These are phyloP conservation scores for Zea luxurians DNA, from an alignment of 176 grass and related monocot genomes.

Conservation along the genomic window DNA sequence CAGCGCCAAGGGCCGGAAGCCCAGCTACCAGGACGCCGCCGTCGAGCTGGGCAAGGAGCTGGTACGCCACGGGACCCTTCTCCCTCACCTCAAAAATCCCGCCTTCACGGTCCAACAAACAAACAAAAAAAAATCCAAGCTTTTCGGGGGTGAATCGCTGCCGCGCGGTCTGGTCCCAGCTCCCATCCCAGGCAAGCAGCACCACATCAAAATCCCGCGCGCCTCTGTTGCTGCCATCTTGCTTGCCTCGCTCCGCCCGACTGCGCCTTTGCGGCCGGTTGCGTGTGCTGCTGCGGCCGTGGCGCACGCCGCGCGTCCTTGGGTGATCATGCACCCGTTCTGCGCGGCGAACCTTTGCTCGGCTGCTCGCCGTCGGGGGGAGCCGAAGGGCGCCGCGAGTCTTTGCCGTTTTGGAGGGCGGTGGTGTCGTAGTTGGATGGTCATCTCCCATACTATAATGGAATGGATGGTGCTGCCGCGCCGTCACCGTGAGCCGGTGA, in stretches of 20 bases:
- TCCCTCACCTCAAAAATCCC: no score
- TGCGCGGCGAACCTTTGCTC: not conserved
- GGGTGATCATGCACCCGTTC: no score
- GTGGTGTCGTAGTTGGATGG: not conserved
- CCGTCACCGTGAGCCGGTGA: no score
- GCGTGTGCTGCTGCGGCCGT: not conserved
- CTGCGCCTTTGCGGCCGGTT: no score
- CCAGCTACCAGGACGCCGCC: constrained; percentile 80
- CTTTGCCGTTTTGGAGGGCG: constrained; percentile 18
- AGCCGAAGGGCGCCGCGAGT: constrained; percentile 23
- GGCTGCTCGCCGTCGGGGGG: not conserved
- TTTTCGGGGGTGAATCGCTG: not conserved
- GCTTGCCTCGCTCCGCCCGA: no score
- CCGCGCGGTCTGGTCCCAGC: not conserved
- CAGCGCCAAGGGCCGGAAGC: constrained; percentile 69
- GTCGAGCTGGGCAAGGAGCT: constrained; percentile 81
- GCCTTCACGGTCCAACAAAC: no score
- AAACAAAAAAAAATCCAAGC: no score
- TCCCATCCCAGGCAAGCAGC: no score
- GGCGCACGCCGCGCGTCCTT: constrained; percentile 32
- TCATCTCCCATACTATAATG: not conserved
- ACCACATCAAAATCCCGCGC: not conserved
- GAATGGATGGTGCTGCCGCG: no score
- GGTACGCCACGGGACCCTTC: constrained; percentile 34
- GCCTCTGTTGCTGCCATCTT: no score